A percentile compares a stretch with the other conserved stretches of the same genome.
Conservation (phyloP, 805 yeast genomes). For the Clavispora asparagi region DNA sequence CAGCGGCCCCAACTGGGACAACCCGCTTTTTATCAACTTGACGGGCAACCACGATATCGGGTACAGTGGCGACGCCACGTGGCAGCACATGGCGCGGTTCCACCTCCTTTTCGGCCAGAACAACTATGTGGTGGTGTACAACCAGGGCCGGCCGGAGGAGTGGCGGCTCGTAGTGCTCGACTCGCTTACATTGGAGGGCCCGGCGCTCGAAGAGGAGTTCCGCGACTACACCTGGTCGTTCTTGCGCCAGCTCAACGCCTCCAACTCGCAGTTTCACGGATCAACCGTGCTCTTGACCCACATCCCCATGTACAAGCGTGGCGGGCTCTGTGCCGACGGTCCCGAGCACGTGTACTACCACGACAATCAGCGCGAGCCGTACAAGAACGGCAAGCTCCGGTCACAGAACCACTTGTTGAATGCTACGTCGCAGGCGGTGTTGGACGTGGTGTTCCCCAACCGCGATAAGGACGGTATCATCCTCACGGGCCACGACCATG, state of each 20-base stretch:
- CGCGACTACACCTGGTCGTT: slow-evolving; percentile 68
- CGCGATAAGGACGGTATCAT: slow-evolving; percentile 67
- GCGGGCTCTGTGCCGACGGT: slow-evolving; percentile 83
- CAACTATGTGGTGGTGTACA: slow-evolving; percentile 74
- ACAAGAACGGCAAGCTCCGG: slow-evolving; percentile 64
- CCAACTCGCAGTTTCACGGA: slow-evolving; percentile 53
- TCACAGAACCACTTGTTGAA: slow-evolving; percentile 81
- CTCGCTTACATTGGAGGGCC: slow-evolving; percentile 82
- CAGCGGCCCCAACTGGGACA: slow-evolving; percentile 35
- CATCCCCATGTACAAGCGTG: slow-evolving; percentile 79
- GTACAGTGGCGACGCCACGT: slow-evolving; percentile 89
- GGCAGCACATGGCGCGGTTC: slow-evolving; percentile 84
- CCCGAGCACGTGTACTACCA: slow-evolving; percentile 53
- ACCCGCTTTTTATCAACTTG: slow-evolving; percentile 72
- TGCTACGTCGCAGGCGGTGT: slow-evolving; percentile 60
- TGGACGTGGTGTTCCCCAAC: slow-evolving; percentile 66
- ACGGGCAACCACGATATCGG: slow-evolving; percentile 98
- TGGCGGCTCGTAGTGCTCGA: slow-evolving; percentile 89
- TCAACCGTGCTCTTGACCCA: slow-evolving; percentile 82
- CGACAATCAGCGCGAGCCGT: slow-evolving; percentile 54
- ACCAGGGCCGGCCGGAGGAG: slow-evolving; percentile 57
- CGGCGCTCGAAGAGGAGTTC: slow-evolving; percentile 73
- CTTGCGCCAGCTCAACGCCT: slow-evolving; percentile 51
- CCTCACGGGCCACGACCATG: slow-evolving; percentile 94
- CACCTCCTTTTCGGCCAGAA: slow-evolving; percentile 72